Evolutionary conservation across 2,329 filamentous ascomycete species (phyloP).

Genomic region (Colletotrichum incanum): DNA sequence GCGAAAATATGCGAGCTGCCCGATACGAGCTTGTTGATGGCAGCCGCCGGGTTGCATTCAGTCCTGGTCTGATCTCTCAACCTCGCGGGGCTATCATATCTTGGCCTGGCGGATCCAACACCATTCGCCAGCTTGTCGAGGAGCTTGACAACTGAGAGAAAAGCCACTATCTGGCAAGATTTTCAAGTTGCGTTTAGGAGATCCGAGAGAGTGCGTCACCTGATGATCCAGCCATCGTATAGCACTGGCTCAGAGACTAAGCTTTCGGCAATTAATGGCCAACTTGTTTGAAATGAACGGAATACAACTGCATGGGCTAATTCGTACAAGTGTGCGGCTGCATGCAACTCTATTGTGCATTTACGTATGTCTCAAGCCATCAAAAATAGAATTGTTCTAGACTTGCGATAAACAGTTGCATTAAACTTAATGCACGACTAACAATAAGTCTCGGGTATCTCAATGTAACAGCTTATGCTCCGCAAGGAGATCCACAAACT

Average conservation of each 20-base stretch:
- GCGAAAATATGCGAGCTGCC: background rate
- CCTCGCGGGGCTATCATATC: background rate
- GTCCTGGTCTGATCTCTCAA: background rate
- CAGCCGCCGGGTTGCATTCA: background rate
- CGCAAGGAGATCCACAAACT: conserved; percentile 58
- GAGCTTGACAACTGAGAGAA: too few relatives aligned
- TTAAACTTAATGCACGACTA: background rate
- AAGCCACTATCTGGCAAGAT: too few relatives aligned
- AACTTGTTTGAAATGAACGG: too few relatives aligned
- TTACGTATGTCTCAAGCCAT: background rate
- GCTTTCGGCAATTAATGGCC: too few relatives aligned
- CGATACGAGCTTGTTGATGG: too few relatives aligned
- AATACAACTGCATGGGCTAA: background rate
- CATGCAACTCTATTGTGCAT: background rate
- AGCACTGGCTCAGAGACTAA: too few relatives aligned
- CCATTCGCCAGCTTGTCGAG: too few relatives aligned
- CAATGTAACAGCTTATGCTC: conserved; percentile 46
- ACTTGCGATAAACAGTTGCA: background rate
- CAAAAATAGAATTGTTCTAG: background rate
- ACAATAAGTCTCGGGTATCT: background rate
- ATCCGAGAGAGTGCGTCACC: too few relatives aligned
- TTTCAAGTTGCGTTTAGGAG: too few relatives aligned
- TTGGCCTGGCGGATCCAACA: too few relatives aligned
- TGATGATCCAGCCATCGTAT: too few relatives aligned
- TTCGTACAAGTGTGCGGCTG: background rate